These are phyloP conservation scores for Phaeolepiota aurea DNA, from an alignment of 768 basidiomycete species.

Conservation along the genomic window DNA sequence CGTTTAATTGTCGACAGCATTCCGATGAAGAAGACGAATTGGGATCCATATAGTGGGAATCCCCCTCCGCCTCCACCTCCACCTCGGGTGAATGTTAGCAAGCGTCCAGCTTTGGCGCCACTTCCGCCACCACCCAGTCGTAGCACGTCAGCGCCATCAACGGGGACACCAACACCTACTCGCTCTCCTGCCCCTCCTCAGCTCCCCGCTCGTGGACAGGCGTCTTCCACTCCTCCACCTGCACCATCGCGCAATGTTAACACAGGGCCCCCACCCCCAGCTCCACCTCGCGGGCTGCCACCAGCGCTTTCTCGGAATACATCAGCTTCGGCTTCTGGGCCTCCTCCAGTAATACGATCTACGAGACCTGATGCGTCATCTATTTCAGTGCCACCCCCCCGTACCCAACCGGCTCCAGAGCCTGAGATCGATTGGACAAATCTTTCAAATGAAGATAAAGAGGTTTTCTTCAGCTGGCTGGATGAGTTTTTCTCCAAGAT, in stretches of 20 bases:
- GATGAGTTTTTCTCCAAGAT: conserved; percentile 68
- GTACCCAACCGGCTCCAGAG: conserved; percentile 6
- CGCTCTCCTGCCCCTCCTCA: conserved; percentile 16
- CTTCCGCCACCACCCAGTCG: conserved; percentile 29
- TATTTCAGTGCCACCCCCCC: conserved; percentile 1
- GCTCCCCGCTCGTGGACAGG: conserved; percentile 15
- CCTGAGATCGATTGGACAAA: conserved; percentile 58
- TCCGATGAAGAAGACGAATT: conserved; percentile 53
- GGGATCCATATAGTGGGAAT: conserved; percentile 53
- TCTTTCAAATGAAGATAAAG: conserved; percentile 58
- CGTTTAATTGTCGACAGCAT: conserved; percentile 23
- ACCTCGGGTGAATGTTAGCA: conserved; percentile 22
- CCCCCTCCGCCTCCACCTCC: conserved; percentile 43
- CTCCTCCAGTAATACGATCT: conserved; percentile 23
- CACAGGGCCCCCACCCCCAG: conserved; percentile 9
- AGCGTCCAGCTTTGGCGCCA: conserved; percentile 18
- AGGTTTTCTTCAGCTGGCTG: conserved; percentile 69
- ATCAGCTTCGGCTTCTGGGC: conserved; percentile 8
- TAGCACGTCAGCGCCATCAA: conserved; percentile 17
- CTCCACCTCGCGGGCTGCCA: conserved; percentile 12
- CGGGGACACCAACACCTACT: conserved; percentile 14
- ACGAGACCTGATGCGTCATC: conserved; percentile 19
- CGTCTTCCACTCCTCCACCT: conserved; percentile 7
- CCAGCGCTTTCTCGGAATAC: conserved; percentile 4
- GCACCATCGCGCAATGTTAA: conserved; percentile 9